A percentile compares a stretch with the other conserved stretches of the same genome.
Evolutionary conservation across 306 rosid genomes (phyloP).

Genomic region (Casuarina glauca): DNA sequence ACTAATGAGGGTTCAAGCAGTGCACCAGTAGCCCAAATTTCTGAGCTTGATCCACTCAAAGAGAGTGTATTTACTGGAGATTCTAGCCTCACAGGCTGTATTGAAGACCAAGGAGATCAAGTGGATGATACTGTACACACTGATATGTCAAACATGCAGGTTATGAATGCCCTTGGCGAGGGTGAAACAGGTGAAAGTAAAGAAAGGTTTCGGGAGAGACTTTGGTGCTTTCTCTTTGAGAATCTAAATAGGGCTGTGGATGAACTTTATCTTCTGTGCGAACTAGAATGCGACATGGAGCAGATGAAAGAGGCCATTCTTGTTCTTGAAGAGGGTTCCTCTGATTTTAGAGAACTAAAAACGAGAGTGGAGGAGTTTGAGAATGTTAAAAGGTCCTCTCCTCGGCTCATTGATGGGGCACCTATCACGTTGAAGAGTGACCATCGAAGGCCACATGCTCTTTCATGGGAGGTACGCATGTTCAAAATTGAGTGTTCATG

Average conservation of each 20-base stretch:
- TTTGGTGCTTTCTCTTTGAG: constrained; percentile 98
- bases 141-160: constrained; percentile 47
- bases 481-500: constrained; percentile 4
- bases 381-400: constrained; percentile 71
- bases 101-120: constrained; percentile 40
- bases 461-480: constrained; percentile 94
- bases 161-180: constrained; percentile 54
- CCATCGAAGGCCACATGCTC: constrained; percentile 97
- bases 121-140: constrained; percentile 33
- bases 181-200: constrained; percentile 77
- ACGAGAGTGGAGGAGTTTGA: constrained; percentile 92
- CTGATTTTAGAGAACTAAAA: constrained; percentile 85
- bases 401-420: constrained; percentile 61
- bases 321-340: constrained; percentile 96
- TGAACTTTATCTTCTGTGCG: constrained; percentile 98
- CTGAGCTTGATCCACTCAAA: constrained; percentile 36
- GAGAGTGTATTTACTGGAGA: constrained; percentile 33
- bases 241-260: constrained; percentile 98
- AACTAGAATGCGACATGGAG: constrained; percentile 89
- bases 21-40: constrained; percentile 26
- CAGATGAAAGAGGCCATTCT: constrained; percentile 99
- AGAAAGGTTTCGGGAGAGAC: constrained; percentile 97
- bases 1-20: constrained; percentile 33
- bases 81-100: constrained; percentile 26
- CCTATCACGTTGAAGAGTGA: constrained; percentile 83